Evolutionary conservation across 2,329 filamentous ascomycete genomes (phyloP).

Genomic region (Xylaria sp.): DNA sequence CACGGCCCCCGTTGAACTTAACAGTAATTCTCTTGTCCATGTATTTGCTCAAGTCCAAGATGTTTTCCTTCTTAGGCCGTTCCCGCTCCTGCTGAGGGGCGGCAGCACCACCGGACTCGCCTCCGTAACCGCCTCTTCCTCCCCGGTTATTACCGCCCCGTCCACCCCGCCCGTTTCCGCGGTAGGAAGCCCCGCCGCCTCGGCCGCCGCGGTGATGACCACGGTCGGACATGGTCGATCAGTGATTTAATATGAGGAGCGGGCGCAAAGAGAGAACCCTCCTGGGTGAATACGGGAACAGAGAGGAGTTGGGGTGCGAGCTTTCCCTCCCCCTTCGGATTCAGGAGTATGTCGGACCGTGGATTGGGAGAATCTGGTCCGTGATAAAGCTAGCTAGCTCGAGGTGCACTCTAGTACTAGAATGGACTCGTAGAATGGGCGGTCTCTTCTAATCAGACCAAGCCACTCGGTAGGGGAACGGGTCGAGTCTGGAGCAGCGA

Average conservation of each 20-base stretch:
- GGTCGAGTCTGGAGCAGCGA: slow-evolving; percentile 3
- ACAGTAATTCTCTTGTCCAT: slow-evolving; percentile 94
- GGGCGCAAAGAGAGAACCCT: background rate
- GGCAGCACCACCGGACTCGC: slow-evolving; percentile 37
- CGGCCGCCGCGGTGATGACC: slow-evolving; percentile 44
- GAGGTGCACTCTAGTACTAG: background rate
- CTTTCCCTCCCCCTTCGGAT: background rate
- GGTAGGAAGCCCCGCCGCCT: slow-evolving; percentile 37
- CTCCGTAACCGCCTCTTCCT: slow-evolving; percentile 42
- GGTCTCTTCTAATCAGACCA: too few species aligned
- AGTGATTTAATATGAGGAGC: slow-evolving; percentile 8
- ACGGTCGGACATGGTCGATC: slow-evolving; percentile 46
- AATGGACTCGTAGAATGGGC: slow-evolving; percentile 7
- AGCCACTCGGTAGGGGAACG: background rate
- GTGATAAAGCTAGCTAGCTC: background rate
- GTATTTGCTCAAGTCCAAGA: slow-evolving; percentile 90
- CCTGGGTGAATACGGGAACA: background rate
- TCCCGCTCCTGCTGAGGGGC: slow-evolving; percentile 51
- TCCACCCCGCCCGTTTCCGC: slow-evolving; percentile 37
- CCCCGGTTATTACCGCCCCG: slow-evolving; percentile 27
- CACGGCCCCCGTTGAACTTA: slow-evolving; percentile 92
- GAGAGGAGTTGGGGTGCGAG: too few species aligned
- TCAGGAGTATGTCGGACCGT: background rate
- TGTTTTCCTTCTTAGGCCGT: slow-evolving; percentile 96
- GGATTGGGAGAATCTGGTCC: background rate